Percentiles rank a stretch among this genome's conserved stretches.
phyloP scores from a whole-genome alignment of 805 yeast species.

The Schizosaccharomyces lindneri region DNA sequence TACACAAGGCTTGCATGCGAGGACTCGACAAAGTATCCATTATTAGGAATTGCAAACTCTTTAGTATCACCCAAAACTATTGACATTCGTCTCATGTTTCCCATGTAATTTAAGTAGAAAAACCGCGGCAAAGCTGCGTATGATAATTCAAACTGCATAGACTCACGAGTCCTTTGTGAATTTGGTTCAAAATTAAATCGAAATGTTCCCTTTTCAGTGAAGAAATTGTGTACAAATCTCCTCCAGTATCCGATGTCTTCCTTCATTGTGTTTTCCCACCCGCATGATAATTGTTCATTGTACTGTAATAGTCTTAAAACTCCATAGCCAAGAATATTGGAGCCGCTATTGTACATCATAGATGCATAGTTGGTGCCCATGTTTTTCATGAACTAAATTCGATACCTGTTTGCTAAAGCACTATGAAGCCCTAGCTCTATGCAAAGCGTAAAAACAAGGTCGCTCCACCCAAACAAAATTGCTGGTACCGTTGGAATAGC shows the following conservation, averaged over 20 bases:
- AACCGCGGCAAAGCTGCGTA: background rate
- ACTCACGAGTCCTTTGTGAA: background rate
- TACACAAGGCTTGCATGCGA: background rate
- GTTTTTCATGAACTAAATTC: background rate
- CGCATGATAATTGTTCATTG: background rate
- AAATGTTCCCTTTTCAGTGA: background rate
- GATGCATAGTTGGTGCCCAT: background rate
- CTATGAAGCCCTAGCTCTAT: background rate
- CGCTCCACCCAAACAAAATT: too few relatives aligned
- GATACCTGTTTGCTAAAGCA: too few relatives aligned
- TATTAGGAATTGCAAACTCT: background rate
- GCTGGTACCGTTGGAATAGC: too few relatives aligned
- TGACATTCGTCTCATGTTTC: background rate
- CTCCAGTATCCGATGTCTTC: background rate
- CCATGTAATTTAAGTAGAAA: background rate
- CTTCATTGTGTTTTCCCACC: background rate
- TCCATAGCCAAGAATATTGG: background rate
- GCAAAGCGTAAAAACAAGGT: background rate
- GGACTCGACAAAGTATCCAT: background rate
- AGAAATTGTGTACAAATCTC: background rate
- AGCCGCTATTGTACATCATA: background rate
- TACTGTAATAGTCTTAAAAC: background rate
- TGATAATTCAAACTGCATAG: background rate
- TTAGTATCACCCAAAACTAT: background rate
- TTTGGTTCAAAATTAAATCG: background rate